Conservation (phyloP, 2,329 filamentous ascomycete species). For the Claviceps sp. region DNA sequence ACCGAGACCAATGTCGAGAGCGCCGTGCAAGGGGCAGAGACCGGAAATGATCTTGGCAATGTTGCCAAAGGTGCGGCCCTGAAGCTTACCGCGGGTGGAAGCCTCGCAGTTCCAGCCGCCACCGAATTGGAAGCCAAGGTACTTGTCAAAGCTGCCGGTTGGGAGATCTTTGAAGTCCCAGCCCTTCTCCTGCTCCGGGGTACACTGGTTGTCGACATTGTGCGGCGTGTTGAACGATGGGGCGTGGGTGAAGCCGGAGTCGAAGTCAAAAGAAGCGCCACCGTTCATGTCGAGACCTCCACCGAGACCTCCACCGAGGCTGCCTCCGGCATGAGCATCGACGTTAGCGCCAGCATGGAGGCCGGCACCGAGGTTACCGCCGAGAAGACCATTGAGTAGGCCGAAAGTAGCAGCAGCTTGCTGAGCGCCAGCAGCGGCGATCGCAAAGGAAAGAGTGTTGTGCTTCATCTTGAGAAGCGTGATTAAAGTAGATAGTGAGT, state of each 20-base stretch:
- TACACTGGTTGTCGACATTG: slow-evolving; percentile 69
- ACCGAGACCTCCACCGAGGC: not conserved
- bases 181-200: slow-evolving; percentile 51
- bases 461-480: slow-evolving; percentile 33
- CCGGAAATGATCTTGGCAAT: slow-evolving; percentile 47
- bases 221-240: slow-evolving; percentile 50
- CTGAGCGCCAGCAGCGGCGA: slow-evolving; percentile 36
- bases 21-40: slow-evolving; percentile 29
- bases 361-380: slow-evolving; percentile 5
- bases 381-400: not conserved
- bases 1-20: slow-evolving; percentile 46
- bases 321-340: not conserved
- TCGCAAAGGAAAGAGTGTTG: slow-evolving; percentile 31
- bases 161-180: slow-evolving; percentile 58
- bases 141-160: slow-evolving; percentile 49
- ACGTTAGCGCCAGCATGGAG: not conserved
- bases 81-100: slow-evolving; percentile 43
- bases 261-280: not conserved
- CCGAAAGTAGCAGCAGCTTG: slow-evolving; percentile 31
- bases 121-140: slow-evolving; percentile 60
- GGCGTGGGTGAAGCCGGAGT: slow-evolving; percentile 15
- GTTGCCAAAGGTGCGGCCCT: slow-evolving; percentile 30
- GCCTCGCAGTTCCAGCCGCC: slow-evolving; percentile 57
- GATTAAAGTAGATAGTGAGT: slow-evolving; percentile 5
- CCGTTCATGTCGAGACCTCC: too few relatives aligned